Evolutionary conservation across 75 land plant species (phyloP), one percentile per base, ranked within the genome.

Genomic region (Cupressus sempervirens): DNA sequence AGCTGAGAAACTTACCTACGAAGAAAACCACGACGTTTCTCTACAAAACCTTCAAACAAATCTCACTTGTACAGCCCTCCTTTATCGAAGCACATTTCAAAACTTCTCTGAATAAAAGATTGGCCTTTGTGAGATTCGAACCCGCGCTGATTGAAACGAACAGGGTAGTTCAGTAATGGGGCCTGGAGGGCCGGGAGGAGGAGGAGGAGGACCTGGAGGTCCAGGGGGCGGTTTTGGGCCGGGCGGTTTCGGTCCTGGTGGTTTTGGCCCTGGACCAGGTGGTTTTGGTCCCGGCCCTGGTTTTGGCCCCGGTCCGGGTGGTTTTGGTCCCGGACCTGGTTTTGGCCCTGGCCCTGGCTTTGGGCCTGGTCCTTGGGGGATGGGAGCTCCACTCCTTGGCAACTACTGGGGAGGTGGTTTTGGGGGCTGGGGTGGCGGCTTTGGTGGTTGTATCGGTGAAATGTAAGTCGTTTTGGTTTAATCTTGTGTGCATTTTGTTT

Each of bases 341-440:
- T 43, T 43, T 77, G 80, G 80, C 4, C 73, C 73, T 7, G 48
- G 80, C 0, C 79, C 79, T 36, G 81, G 81, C 26, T 79, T 43
- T 20, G 81, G 81, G 7, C 72, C 72, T 3, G 81, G 81, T n/a
- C 81, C 81, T 2, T 79, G 81, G 81, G 81, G 81, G 9, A 79
- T 79, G 81, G 48, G 48, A 79, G 13, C 50, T 79, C 81, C 81
- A 1, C 9, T 79, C 32, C 30, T 79, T 29, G 81, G 81, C 0
- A 79, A 79, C 50, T 79, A 41, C 50, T 79, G 81, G 81, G 81
- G 81, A 9, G 81, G 81, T 1, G 81, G 81, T 45, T 79, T 18
- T 18, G 81, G 48, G 1, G 80, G 80, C n/a, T 35, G 80, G 18
- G 38, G 81, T 16, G 81, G 81, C 15, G 81, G 81, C 4, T 79